A percentile compares a stretch with the other conserved stretches of the same genome.
These are phyloP conservation scores for Volvox carteri DNA, from an alignment of 163 green algal genomes.

Conservation along the genomic window DNA sequence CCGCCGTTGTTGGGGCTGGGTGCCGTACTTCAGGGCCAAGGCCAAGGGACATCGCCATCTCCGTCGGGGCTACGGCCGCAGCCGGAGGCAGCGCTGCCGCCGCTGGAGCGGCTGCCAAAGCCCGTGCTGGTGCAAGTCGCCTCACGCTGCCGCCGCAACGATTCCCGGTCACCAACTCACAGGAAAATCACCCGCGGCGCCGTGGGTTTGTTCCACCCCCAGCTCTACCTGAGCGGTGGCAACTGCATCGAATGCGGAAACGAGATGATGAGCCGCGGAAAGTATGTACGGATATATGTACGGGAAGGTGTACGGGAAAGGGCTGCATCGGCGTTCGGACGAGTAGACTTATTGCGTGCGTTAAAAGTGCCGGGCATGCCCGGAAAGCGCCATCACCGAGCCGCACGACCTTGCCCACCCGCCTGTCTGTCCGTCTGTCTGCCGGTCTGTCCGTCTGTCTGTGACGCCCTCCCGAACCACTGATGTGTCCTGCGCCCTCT, in stretches of 20 bases:
- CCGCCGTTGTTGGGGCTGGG: not conserved
- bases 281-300: not conserved
- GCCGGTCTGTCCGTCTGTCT: not conserved
- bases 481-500: too few relatives aligned
- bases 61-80: not conserved
- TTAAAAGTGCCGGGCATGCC: too few relatives aligned
- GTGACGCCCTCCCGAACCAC: not conserved
- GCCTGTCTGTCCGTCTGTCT: too few relatives aligned
- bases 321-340: not conserved
- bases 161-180: too few relatives aligned
- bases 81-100: not conserved
- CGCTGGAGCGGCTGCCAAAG: not conserved
- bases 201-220: conserved; percentile 38
- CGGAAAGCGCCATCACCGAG: too few relatives aligned
- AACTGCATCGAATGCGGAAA: conserved; percentile 35
- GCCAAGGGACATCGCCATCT: too few relatives aligned
- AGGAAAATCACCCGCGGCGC: not conserved
- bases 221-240: conserved; percentile 31
- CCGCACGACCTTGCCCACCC: too few relatives aligned
- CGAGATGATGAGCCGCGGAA: conserved; percentile 45
- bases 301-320: not conserved
- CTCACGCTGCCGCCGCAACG: not conserved
- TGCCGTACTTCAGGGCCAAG: not conserved
- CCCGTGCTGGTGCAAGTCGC: conserved; percentile 36
- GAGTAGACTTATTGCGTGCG: not conserved